phyloP scores from a whole-genome alignment of 805 yeast genomes.

The Zygosaccharomyces bisporus region DNA sequence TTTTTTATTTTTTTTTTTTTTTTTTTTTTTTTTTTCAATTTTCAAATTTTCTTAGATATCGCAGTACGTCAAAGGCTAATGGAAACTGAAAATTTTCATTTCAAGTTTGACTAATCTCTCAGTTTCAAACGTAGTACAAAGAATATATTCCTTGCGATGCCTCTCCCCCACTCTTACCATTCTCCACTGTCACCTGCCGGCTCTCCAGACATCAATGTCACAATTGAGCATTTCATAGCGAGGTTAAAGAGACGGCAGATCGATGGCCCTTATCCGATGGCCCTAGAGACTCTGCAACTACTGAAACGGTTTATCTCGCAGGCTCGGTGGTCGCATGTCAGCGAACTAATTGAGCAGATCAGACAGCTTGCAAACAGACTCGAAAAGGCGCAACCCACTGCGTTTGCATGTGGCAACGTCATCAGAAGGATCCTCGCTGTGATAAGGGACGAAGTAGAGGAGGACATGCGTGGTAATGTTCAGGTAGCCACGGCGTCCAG shows the following conservation, averaged over 20 bases:
- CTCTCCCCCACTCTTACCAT: conserved; percentile 9
- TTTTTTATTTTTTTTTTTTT: neutral
- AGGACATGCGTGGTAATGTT: conserved; percentile 36
- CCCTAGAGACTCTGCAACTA: conserved; percentile 81
- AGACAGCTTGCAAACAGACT: conserved; percentile 68
- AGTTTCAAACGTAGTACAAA: neutral
- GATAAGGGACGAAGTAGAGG: conserved; percentile 80
- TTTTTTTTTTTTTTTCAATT: neutral
- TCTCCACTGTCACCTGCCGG: conserved; percentile 9
- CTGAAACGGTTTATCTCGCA: conserved; percentile 84
- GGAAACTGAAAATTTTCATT: conserved; percentile 3
- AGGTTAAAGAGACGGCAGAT: conserved; percentile 81
- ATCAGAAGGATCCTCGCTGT: conserved; percentile 83
- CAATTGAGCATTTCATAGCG: conserved; percentile 44
- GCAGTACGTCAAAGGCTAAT: neutral
- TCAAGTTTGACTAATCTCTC: neutral
- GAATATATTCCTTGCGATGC: conserved; percentile 6
- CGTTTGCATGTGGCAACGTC: conserved; percentile 84
- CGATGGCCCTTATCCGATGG: conserved; percentile 74
- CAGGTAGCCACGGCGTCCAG: conserved; percentile 13
- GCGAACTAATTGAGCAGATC: conserved; percentile 66
- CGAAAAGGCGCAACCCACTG: conserved; percentile 81
- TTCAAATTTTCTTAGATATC: too few relatives aligned
- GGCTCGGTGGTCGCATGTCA: conserved; percentile 79
- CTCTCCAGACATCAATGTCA: conserved; percentile 38